Evolutionary conservation across 345 rosid genomes (phyloP), one percentile per base, ranked within the genome.

Genomic region (Gossypium rotundifolium): DNA sequence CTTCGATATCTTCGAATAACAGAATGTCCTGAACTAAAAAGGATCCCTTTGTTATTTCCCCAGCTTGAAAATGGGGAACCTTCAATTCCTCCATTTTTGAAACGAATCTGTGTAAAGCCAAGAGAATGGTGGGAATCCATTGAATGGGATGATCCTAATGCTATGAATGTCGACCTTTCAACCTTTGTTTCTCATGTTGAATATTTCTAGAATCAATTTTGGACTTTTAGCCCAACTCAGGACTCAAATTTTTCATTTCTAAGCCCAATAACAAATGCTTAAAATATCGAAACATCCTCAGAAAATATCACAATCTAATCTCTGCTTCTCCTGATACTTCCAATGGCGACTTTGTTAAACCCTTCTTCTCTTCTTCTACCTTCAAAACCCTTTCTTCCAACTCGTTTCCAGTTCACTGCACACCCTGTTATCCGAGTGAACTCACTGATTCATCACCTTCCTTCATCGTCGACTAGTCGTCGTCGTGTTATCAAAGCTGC

Each of bases 301-400:
- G 55, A n/a, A 18, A 52, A 52, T 55, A 53, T 53, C 58, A n/a
- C 18, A 53, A 53, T 55, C 6, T 57, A 10, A 2, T 22, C 61
- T 11, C 61, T 9, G 7, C 11, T 54, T 3, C 11, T 16, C 40
- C 40, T 25, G 5, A 2, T 52, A 17, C 11, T 68, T 70, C 44
- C 80, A 73, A 89, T 91, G 97, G 93, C 91, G 20, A 65, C 88
- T 61, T 78, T 84, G 58, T 74, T 89, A 11, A 65, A 82, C 60
- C 71, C 86, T 17, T 78, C 82, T 55, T 83, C 86, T 33, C 84
- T 86, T 49, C 79, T 80, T 66, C 82, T 81, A 83, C 84, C 78
- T 84, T 69, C 82, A 78, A 68, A 64, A 74, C 79, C 85, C 85
- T 45, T 1, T 38, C 61, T 66, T 66, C 68, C 66, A 44, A 65